These are phyloP conservation scores for Medicago lupulina DNA, from an alignment of 306 rosid genomes.

Conservation along the genomic window DNA sequence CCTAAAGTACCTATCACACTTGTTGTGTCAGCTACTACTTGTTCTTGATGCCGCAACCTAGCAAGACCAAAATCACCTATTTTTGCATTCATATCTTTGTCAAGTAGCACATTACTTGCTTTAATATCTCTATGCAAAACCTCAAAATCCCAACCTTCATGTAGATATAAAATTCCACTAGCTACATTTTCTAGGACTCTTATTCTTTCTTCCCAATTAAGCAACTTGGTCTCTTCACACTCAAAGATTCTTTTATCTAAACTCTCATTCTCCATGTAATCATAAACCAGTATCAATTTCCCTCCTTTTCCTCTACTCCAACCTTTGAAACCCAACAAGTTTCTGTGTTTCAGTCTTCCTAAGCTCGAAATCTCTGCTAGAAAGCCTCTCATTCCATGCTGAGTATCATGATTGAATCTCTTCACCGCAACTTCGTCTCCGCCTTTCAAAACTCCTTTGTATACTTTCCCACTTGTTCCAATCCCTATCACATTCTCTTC, in stretches of 20 bases:
- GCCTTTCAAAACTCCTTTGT: conserved; percentile 66
- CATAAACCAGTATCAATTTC: conserved; percentile 68
- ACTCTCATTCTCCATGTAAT: conserved; percentile 80
- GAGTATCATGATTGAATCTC: conserved; percentile 52
- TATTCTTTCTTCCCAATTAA: conserved; percentile 67
- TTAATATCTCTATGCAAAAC: conserved; percentile 81
- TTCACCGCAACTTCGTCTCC: conserved; percentile 71
- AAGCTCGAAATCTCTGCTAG: conserved; percentile 80
- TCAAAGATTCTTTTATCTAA: conserved; percentile 70
- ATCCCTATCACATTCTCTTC: conserved; percentile 68
- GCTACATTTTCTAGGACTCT: conserved; percentile 69
- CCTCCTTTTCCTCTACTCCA: conserved; percentile 76
- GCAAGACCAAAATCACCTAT: conserved; percentile 80
- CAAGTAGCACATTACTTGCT: conserved; percentile 71
- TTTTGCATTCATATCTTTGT: conserved; percentile 73
- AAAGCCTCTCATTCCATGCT: conserved; percentile 65
- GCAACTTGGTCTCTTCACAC: conserved; percentile 47
- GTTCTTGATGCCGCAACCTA: conserved; percentile 57
- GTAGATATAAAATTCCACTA: conserved; percentile 66
- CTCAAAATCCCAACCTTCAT: conserved; percentile 80
- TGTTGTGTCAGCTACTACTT: conserved; percentile 49
- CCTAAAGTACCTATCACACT: conserved; percentile 73
- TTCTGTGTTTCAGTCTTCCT: conserved; percentile 77
- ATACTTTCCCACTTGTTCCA: conserved; percentile 72
- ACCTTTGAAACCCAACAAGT: conserved; percentile 72